phyloP scores from a whole-genome alignment of 1,139 yeast species.

The Yamadazyma diospyri region DNA sequence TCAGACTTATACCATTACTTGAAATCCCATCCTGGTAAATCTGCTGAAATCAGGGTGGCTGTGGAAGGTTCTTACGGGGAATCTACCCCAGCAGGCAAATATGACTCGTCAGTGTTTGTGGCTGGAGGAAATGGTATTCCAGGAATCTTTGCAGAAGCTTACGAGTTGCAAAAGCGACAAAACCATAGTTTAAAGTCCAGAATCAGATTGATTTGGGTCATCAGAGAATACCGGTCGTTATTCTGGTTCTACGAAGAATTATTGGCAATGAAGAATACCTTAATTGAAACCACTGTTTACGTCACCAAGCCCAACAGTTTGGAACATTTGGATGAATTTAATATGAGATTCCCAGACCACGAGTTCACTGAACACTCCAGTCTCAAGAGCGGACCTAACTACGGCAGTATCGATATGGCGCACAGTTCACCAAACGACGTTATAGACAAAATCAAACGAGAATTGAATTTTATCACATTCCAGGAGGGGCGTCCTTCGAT shows the following conservation, averaged over 20 bases:
- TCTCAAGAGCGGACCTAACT: slow-evolving; percentile 1
- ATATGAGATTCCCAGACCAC: slow-evolving; percentile 11
- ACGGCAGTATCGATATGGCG: slow-evolving; percentile 1
- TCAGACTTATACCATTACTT: slow-evolving; percentile 29
- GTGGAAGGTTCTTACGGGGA: slow-evolving; percentile 50
- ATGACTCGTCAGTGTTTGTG: slow-evolving; percentile 33
- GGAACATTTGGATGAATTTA: slow-evolving; percentile 19
- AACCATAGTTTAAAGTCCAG: slow-evolving; percentile 3
- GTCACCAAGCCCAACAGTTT: slow-evolving; percentile 37
- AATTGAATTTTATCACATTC: slow-evolving; percentile 32
- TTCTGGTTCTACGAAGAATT: slow-evolving; percentile 53
- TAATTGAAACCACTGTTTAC: slow-evolving; percentile 35
- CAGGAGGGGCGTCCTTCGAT: slow-evolving; percentile 46
- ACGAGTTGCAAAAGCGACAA: slow-evolving; percentile 19
- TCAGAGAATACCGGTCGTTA: slow-evolving; percentile 41
- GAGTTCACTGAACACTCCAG: slow-evolving; percentile 8
- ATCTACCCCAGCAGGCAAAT: slow-evolving; percentile 29
- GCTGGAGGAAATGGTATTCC: slow-evolving; percentile 53
- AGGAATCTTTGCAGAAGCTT: slow-evolving; percentile 40
- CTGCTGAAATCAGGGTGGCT: slow-evolving; percentile 29
- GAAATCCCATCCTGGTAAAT: slow-evolving; percentile 20
- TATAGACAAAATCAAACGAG: slow-evolving; percentile 15
- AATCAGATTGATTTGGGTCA: slow-evolving; percentile 49
- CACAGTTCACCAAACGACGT: slow-evolving; percentile 4
- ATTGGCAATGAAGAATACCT: slow-evolving; percentile 24